Percentiles rank a stretch among this genome's conserved stretches.
Conservation (phyloP, 257 asterid genomes). For the Przewalskia tangutica region DNA sequence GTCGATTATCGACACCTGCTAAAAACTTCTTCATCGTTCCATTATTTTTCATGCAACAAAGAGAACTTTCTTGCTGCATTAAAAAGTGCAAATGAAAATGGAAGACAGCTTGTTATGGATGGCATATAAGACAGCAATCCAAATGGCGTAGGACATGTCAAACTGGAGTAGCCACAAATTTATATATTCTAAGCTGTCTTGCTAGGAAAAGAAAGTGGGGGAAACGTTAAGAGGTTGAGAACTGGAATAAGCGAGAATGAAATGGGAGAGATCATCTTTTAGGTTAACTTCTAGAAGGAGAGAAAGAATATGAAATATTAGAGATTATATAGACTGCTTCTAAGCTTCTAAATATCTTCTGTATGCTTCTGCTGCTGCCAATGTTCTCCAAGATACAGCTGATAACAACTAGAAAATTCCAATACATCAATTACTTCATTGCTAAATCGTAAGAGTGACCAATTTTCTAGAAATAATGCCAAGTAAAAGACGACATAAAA, state of each 20-base stretch:
- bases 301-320: neutral
- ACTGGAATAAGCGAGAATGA: neutral
- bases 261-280: neutral
- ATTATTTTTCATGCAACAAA: neutral
- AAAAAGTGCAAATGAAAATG: neutral
- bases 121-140: neutral
- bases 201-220: neutral
- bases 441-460: neutral
- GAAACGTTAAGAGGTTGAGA: neutral
- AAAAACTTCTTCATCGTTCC: neutral
- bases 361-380: neutral
- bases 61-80: neutral
- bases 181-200: neutral
- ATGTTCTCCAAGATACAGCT: neutral
- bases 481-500: neutral
- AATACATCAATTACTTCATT: neutral
- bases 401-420: neutral
- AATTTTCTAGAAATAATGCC: neutral
- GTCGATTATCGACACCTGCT: neutral
- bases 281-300: neutral
- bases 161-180: neutral
- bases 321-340: neutral
- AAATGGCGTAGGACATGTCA: neutral
- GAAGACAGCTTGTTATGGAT: neutral
- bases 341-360: neutral